Evolutionary conservation across 176 grass and related monocot genomes (phyloP).

Genomic region (Puccinellia tenuiflora): DNA sequence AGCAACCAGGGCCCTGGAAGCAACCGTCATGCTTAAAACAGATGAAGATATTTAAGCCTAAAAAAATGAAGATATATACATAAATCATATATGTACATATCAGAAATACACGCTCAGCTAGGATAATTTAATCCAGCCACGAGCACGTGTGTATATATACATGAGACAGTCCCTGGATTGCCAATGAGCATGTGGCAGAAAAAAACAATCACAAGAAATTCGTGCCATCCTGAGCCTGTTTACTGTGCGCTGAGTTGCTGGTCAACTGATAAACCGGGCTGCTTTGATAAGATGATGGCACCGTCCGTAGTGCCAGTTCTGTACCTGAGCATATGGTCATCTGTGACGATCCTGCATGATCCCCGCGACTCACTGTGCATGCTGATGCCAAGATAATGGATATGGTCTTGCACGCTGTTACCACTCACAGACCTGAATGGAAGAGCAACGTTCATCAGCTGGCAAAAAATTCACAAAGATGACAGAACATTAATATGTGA

Average conservation of each 20-base stretch:
- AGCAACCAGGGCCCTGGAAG: not conserved
- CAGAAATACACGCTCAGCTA: not conserved
- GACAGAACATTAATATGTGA: not conserved
- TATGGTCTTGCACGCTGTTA: constrained; percentile 69
- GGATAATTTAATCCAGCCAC: constrained; percentile 6
- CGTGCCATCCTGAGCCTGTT: constrained; percentile 13
- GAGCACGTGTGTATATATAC: not conserved
- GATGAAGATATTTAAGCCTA: constrained; percentile 12
- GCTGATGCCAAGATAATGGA: constrained; percentile 54
- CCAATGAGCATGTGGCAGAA: not conserved
- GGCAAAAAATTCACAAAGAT: not conserved
- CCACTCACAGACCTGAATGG: constrained; percentile 59
- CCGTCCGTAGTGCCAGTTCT: constrained; percentile 29
- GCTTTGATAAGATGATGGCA: constrained; percentile 46
- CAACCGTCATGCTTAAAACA: not conserved
- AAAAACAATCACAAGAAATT: not conserved
- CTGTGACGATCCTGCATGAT: constrained; percentile 56
- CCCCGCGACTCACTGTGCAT: constrained; percentile 54
- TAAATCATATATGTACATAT: not conserved
- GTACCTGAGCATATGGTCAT: constrained; percentile 27
- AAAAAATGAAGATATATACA: constrained; percentile 23
- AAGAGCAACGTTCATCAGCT: not conserved
- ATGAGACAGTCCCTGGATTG: not conserved
- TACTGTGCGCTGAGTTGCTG: constrained; percentile 21
- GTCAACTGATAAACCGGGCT: constrained; percentile 21